These are phyloP conservation scores for Fonsecaea multimorphosa DNA, from an alignment of 2,329 filamentous ascomycete genomes.

Conservation along the genomic window DNA sequence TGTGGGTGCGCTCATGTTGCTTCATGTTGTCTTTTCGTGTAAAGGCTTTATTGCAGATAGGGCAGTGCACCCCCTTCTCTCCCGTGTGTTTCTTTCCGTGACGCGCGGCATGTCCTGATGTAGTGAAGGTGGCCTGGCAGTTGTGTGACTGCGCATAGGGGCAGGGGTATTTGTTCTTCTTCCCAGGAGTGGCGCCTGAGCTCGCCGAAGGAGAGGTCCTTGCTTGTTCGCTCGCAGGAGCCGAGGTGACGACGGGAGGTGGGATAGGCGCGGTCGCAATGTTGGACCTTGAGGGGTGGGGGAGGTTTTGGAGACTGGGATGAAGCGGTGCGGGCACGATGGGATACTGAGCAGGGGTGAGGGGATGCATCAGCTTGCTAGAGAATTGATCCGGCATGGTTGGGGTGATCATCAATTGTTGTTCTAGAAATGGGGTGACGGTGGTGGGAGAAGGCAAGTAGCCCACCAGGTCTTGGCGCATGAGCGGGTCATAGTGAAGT, in stretches of 20 bases:
- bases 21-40: conserved; percentile 75
- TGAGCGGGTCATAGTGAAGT: conserved; percentile 36
- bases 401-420: conserved; percentile 35
- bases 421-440: conserved; percentile 40
- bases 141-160: conserved; percentile 65
- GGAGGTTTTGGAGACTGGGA: conserved; percentile 24
- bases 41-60: conserved; percentile 71
- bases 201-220: conserved; percentile 28
- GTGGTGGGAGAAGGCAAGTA: conserved; percentile 39
- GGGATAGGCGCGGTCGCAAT: conserved; percentile 14
- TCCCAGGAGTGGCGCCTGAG: conserved; percentile 30
- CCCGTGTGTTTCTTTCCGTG: conserved; percentile 73
- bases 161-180: conserved; percentile 70
- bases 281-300: conserved; percentile 21
- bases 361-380: conserved; percentile 22
- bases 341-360: conserved; percentile 30
- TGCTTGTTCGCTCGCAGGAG: conserved; percentile 19
- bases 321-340: conserved; percentile 27
- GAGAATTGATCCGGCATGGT: conserved; percentile 31
- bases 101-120: conserved; percentile 69
- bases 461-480: conserved; percentile 36
- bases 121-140: conserved; percentile 69
- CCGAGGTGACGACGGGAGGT: conserved; percentile 16
- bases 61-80: conserved; percentile 71
- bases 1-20: conserved; percentile 69